Percentiles rank a stretch among this genome's conserved stretches.
Evolutionary conservation across 2,329 filamentous ascomycete genomes (phyloP).

Genomic region (Fusarium acutatum): DNA sequence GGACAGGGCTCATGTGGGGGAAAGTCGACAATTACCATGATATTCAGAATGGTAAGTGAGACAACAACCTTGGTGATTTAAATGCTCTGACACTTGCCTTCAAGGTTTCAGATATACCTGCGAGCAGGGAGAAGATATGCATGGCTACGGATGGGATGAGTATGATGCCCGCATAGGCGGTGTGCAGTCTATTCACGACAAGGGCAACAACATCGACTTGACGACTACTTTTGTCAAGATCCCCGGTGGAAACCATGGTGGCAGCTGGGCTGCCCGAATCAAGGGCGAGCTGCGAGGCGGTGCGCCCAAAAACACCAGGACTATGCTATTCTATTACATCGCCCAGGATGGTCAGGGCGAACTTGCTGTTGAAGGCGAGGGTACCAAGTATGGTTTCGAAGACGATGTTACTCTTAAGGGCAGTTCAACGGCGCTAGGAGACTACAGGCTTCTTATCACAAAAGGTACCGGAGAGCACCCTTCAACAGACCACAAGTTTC

Average conservation of each 20-base stretch:
- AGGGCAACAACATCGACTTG: conserved; percentile 86
- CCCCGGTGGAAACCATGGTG: conserved; percentile 83
- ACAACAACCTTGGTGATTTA: neutral
- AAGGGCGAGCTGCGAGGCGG: conserved; percentile 81
- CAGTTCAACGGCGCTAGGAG: conserved; percentile 74
- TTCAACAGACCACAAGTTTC: conserved; percentile 71
- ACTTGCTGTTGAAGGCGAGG: conserved; percentile 66
- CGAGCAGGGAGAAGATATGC: conserved; percentile 93
- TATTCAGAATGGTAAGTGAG: conserved; percentile 73
- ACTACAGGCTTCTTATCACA: conserved; percentile 82
- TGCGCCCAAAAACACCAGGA: conserved; percentile 73
- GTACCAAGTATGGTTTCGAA: conserved; percentile 60
- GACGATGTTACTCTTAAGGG: conserved; percentile 76
- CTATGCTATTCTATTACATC: conserved; percentile 83
- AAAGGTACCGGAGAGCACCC: conserved; percentile 71
- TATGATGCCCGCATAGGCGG: conserved; percentile 92
- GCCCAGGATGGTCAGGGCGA: conserved; percentile 78
- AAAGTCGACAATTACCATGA: conserved; percentile 81
- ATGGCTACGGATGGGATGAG: conserved; percentile 97
- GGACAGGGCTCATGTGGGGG: conserved; percentile 87
- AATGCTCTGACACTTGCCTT: conserved; percentile 13
- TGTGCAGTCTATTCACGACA: conserved; percentile 89
- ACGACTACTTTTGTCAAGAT: conserved; percentile 95
- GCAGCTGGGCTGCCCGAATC: conserved; percentile 91
- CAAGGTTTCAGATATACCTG: conserved; percentile 91